Base-by-base conservation (phyloP, 2,329 filamentous ascomycete species). In the Didymosphaeria variabile region DNA sequence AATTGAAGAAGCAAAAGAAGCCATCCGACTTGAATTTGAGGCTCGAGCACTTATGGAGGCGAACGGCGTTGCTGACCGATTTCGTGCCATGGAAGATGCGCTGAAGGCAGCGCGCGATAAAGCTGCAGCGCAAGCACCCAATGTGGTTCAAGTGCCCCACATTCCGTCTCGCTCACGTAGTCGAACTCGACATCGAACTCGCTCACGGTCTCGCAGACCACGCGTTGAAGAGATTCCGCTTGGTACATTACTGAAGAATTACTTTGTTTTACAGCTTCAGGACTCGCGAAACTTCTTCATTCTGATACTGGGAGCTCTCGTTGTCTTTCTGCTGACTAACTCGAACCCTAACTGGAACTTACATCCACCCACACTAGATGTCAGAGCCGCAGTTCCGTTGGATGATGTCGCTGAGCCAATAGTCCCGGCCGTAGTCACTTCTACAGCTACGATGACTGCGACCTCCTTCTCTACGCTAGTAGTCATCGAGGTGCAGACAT, bases 221-320 rank as follows among this genome's bases (percentile, higher is more conserved):
- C 62, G 54, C 40, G 59, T 64, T 2, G 65, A 69, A 2, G 79
- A 88, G 17, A 79, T 87, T 21, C 85, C 85, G 2, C 75, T 88
- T 0, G 77, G 79, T 17, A 82, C 82, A 0, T 75, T 88, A 15
- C 62, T 87, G 47, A 77, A 80, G 60, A 87, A 87, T 68, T 88
- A 87, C 66, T 59, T 87, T 19, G 76, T 81, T 26, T 74, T 86
- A 1, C 74, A 87, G 21, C 78, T 83, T 2, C 79, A 80, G 47
- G 87, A 89, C 65, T 79, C 79, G 49, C 80, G 83, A 40, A 88
- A 88, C 67, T 74, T 86, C 12, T 75, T 80, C 19, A 82, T 87
- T 36, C 72, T 80, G 9, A 60, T 84, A 5, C 74, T 88, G 3
- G 79, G 78, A 46, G 59, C 79, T 15, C 60, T 83, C 6, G 77